Percentiles rank a stretch among this genome's conserved stretches.
Conservation (phyloP, 495 filamentous ascomycete species). For the Neurospora cerealis region DNA sequence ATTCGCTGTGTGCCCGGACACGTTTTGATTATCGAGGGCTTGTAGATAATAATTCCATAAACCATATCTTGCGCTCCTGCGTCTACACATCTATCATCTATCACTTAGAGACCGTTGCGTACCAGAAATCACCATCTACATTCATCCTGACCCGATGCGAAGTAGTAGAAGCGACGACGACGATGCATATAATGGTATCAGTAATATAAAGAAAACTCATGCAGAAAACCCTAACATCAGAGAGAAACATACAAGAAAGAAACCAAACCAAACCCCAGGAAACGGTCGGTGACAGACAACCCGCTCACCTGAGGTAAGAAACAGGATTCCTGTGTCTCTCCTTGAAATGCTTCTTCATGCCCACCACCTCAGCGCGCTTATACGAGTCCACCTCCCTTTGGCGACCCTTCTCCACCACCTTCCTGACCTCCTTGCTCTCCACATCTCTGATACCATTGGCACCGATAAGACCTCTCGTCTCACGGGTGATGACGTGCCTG, state of each 20-base stretch:
- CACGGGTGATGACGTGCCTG: slow-evolving; percentile 15
- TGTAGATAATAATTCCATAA: neutral
- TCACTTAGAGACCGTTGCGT: neutral
- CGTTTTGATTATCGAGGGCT: too few relatives aligned
- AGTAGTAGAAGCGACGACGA: neutral
- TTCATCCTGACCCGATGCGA: neutral
- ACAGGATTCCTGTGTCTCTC: slow-evolving; percentile 19
- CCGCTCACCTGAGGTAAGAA: slow-evolving; percentile 15
- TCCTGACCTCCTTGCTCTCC: slow-evolving; percentile 7
- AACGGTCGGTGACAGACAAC: neutral
- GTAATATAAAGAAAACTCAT: neutral
- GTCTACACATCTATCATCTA: neutral
- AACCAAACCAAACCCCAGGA: neutral
- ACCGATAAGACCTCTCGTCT: slow-evolving; percentile 15
- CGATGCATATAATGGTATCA: neutral
- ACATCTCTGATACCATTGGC: slow-evolving; percentile 7
- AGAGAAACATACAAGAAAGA: neutral
- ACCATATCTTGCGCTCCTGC: neutral
- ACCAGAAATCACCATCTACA: neutral
- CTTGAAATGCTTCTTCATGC: slow-evolving; percentile 20
- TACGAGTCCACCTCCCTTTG: slow-evolving; percentile 17
- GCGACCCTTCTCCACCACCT: slow-evolving; percentile 15
- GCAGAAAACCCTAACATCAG: neutral
- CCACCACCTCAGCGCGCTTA: slow-evolving; percentile 7
- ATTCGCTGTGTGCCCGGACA: too few relatives aligned